Percentiles rank a stretch among this genome's conserved stretches.
Evolutionary conservation across 345 rosid species (phyloP).

Genomic region (Iberis pinnata): DNA sequence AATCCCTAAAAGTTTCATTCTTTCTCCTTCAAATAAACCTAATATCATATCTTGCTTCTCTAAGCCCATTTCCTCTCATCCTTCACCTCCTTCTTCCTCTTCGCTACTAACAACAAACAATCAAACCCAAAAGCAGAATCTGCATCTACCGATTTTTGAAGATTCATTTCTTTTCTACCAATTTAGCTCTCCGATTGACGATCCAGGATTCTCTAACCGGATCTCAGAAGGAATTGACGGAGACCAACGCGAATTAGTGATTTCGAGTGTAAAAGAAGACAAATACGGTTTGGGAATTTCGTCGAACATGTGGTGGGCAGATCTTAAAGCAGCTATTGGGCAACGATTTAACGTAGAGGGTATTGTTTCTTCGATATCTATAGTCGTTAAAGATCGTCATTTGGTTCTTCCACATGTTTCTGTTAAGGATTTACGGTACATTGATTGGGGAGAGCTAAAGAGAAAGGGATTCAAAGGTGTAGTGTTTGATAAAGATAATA

Average conservation of each 20-base stretch:
- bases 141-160: slow-evolving; percentile 19
- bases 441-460: slow-evolving; percentile 81
- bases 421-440: slow-evolving; percentile 61
- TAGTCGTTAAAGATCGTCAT: slow-evolving; percentile 53
- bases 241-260: slow-evolving; percentile 21
- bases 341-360: slow-evolving; percentile 87
- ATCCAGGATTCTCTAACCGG: slow-evolving; percentile 21
- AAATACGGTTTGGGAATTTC: slow-evolving; percentile 29
- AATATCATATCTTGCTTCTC: too few species aligned
- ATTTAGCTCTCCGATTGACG: slow-evolving; percentile 34
- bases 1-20: too few species aligned
- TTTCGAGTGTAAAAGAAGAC: background rate
- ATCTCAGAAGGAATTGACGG: slow-evolving; percentile 33
- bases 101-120: slow-evolving; percentile 32
- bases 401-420: slow-evolving; percentile 73
- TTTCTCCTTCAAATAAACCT: too few species aligned
- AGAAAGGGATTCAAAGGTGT: slow-evolving; percentile 80
- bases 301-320: slow-evolving; percentile 93
- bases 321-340: slow-evolving; percentile 78
- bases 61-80: slow-evolving; percentile 24
- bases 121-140: slow-evolving; percentile 34
- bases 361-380: slow-evolving; percentile 52
- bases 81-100: background rate
- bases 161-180: slow-evolving; percentile 31
- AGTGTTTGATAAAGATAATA: slow-evolving; percentile 95